Evolutionary conservation across 2,329 filamentous ascomycete species (phyloP), one percentile per base, ranked within the genome.

Genomic region (Hypocreales sp.): DNA sequence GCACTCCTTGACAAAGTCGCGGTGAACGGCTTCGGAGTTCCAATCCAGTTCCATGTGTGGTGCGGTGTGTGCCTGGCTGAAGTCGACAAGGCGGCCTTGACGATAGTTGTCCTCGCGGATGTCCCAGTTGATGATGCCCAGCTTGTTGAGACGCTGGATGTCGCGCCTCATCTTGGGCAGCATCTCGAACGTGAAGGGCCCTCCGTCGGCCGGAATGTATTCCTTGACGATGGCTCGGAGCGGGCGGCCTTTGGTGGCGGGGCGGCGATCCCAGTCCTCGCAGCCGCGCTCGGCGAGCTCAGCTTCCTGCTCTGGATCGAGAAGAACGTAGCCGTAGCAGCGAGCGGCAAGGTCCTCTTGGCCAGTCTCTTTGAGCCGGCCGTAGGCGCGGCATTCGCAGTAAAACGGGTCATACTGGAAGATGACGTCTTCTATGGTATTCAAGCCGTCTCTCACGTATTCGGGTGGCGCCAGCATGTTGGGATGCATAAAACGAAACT

Each of bases 311-410:
- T 33, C 24, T 25, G 42, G 35, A 27, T 36, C 33, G 2, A 48
- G 34, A 5, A 48, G 31, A 5, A 46, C 9, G 25, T 48, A 46
- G 25, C 42, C 44, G 25, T 36, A 45, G 31, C 40, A 46, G 16
- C 20, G 20, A 13, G 35, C 23, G 10, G 39, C 36, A 13, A 46
- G 31, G 7, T 43, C 35, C 12, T 40, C 38, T 15, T 33, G 24
- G 19, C 38, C 40, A 8, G 31, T 25, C 31, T 46, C 44, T 26
- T 45, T 26, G 9, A 46, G 34, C 21, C 42, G 42, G 12, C 41
- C 43, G 30, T 38, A 47, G 24, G 39, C 42, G 15, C 44, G 37
- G 30, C 40, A 45, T 22, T 46, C 41, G 28, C 27, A 28, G 30
- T 28, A 36, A 25, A 46, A 45, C 1, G 42, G 40, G 3, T 46